Evolutionary conservation across 2,329 filamentous ascomycete species (phyloP).

Genomic region (Xylariaceae sp.): DNA sequence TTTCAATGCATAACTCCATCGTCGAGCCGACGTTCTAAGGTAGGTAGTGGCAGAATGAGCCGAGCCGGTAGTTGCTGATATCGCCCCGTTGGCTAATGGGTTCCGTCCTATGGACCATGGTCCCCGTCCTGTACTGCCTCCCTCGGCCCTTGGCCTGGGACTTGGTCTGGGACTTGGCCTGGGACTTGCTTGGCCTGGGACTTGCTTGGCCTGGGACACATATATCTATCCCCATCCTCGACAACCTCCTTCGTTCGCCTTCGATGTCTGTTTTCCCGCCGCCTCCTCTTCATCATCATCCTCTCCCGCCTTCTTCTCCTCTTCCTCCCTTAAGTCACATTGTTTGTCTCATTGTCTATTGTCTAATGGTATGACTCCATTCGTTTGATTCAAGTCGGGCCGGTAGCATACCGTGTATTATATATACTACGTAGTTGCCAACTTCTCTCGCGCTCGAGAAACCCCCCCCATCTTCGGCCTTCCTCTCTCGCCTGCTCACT

Average conservation of each 20-base stretch:
- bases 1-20: slow-evolving; percentile 23
- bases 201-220: slow-evolving; percentile 24
- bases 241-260: slow-evolving; percentile 13
- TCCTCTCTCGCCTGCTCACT: slow-evolving; percentile 1
- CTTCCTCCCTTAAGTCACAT: slow-evolving; percentile 2
- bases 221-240: slow-evolving; percentile 20
- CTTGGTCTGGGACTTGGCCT: too few species aligned
- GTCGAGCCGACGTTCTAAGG: slow-evolving; percentile 8
- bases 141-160: slow-evolving; percentile 30
- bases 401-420: slow-evolving; percentile 30
- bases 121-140: slow-evolving; percentile 37
- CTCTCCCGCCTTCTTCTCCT: slow-evolving; percentile 25
- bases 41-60: slow-evolving; percentile 16
- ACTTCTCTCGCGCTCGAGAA: slow-evolving; percentile 7
- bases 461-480: slow-evolving; percentile 7
- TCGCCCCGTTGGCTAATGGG: slow-evolving; percentile 25
- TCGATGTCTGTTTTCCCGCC: slow-evolving; percentile 25
- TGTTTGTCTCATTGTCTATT: slow-evolving; percentile 1
- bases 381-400: slow-evolving; percentile 32
- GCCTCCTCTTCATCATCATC: slow-evolving; percentile 21
- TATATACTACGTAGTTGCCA: slow-evolving; percentile 25
- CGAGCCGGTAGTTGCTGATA: slow-evolving; percentile 10
- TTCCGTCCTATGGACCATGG: slow-evolving; percentile 18
- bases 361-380: slow-evolving; percentile 34
- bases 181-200: too few species aligned